Evolutionary conservation across 1,284 basidiomycete genomes (phyloP), one percentile per base, ranked within the genome.

Genomic region (Cystobasidium slooffiae): DNA sequence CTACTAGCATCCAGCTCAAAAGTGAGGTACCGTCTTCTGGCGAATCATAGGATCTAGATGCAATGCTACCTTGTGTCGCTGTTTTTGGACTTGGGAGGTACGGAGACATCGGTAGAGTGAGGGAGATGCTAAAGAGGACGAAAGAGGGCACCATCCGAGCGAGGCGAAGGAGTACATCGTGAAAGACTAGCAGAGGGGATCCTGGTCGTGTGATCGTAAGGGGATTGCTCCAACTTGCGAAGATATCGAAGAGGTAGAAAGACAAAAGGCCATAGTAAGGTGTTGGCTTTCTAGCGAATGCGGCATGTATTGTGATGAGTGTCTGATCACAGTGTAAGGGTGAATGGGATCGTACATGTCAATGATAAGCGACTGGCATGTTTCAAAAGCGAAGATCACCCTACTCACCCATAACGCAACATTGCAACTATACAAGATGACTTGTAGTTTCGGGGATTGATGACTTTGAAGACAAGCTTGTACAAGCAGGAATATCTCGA

Each of bases 11-110:
- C 70, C 70, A 73, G 22, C 59, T 51, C 8, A 37, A 41, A 8
- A 73, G 70, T 39, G 62, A 46, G 6, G 70, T 73, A 44, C 63
- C 63, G 41, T 73, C 70, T 59, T 73, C 70, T 16, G 70, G 70
- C 3, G 70, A 73, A 31, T 73, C 70, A 12, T 47, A 52, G 6
- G 6, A 16, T n/a, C 70, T 39, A n/a, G 39, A 53, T 49, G 70
- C 46, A 3, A n/a, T 20, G 4, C 22, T 43, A 24, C 10, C 16
- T 1, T 20, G 62, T 14, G 12, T 31, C n/a, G 70, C 49, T 44
- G 62, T 49, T 24, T 58, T 56, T 16, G 62, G 43, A 9, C 62
- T 58, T 1, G 63, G 62, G 10, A 43, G 44, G 22, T 47, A 49
- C 12, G 62, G 37, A 39, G 43, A 53, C 41, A 66, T 73, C n/a